Base-by-base conservation (phyloP, 1,284 basidiomycete species). In the Pholiota adiposa region DNA sequence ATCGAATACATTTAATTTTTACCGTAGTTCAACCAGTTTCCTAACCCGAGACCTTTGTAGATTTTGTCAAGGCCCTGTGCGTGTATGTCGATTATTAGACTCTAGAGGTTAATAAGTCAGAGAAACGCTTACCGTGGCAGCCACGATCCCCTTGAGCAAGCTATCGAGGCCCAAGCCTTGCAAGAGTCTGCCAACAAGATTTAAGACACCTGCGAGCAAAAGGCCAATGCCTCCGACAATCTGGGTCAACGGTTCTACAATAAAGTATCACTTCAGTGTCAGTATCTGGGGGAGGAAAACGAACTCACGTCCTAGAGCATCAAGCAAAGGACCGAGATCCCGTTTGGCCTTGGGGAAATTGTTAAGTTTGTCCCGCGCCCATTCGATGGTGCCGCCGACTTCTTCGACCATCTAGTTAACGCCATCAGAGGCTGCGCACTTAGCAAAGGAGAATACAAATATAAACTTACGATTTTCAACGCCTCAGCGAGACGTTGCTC, bases 401-500 rank as follows among this genome's bases (percentile, higher is more conserved):
- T 76, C 74, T 52, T 76, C 68, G 33, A 76, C 58, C 56, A 78
- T 56, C 76, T 77, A 38, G 29, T 38, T 12, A 33, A 40, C 18
- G 4, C 11, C 12, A 27, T 18, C 11, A 3, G 1, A n/a, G 11
- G n/a, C 7, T 21, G 34, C n/a, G 31, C 25, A n/a, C 23, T n/a
- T 21, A 9, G 36, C 25, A 5, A 19, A 16, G 11, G 4, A 3
- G 11, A 16, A 11, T 23, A 1, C 3, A 29, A 9, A 41, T 40
- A 16, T 8, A 4, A 25, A 46, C 71, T 53, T 56, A 75, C 73
- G 12, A 73, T 66, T 69, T 77, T 75, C 58, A 79, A 60, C n/a
- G 75, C 72, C 61, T 77, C 74, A 3, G 77, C 75, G 44, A 79
- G 72, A 11, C 75, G 70, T 51, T 77, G 74, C 58, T 79, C 77